Percentiles rank a stretch among this genome's conserved stretches.
Evolutionary conservation across 192 early-diverging fungal species (phyloP).

Genomic region (Coemansia sp.): DNA sequence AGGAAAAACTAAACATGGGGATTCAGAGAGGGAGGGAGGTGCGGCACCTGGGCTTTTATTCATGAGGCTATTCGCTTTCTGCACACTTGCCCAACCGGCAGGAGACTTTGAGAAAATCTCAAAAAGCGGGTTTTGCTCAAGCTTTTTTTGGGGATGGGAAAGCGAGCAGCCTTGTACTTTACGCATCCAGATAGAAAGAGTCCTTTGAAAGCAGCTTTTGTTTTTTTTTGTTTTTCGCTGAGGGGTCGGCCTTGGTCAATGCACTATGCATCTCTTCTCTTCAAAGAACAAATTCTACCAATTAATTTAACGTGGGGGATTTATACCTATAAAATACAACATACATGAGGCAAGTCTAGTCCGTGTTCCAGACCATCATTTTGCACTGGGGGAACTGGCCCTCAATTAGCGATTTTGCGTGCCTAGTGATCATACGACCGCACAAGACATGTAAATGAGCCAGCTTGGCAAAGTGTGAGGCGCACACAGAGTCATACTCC

Average conservation of each 20-base stretch:
- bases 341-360: constrained; percentile 8
- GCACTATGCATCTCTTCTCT: not conserved
- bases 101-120: too few relatives aligned
- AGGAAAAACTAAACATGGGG: too few relatives aligned
- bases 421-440: constrained; percentile 47
- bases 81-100: too few relatives aligned
- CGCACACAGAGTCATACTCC: constrained; percentile 52
- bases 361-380: constrained; percentile 53
- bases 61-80: too few relatives aligned
- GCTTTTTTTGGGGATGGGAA: too few relatives aligned
- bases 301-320: not conserved
- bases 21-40: too few relatives aligned
- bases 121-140: too few relatives aligned
- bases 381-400: constrained; percentile 52
- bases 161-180: too few relatives aligned
- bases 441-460: constrained; percentile 41
- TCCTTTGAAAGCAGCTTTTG: not conserved
- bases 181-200: not conserved
- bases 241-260: not conserved
- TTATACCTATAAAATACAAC: not conserved
- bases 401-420: constrained; percentile 51
- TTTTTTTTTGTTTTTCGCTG: not conserved
- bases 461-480: constrained; percentile 44
- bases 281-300: not conserved
- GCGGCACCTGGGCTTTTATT: too few relatives aligned